A percentile compares a stretch with the other conserved stretches of the same genome.
Evolutionary conservation across 176 grass and related monocot species (phyloP).

Genomic region (Urochloa ruziziensis): DNA sequence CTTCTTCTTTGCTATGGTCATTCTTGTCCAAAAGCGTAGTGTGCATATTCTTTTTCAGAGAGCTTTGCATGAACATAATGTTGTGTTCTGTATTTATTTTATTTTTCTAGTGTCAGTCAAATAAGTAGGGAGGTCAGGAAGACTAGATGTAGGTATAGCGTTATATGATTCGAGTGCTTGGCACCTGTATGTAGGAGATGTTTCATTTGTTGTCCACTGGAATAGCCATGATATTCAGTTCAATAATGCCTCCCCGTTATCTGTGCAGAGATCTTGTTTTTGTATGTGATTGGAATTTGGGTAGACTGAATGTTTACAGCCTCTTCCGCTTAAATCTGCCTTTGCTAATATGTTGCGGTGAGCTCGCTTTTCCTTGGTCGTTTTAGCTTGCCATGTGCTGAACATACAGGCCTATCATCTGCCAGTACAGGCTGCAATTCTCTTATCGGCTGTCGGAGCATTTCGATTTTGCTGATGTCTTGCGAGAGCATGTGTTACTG

Average conservation of each 20-base stretch:
- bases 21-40: not conserved
- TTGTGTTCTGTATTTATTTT: constrained; percentile 2
- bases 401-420: not conserved
- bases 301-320: not conserved
- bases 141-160: constrained; percentile 7
- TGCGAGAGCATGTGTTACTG: too few species aligned
- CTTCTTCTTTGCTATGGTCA: not conserved
- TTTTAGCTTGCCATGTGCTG: too few species aligned
- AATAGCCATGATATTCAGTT: not conserved
- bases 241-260: not conserved
- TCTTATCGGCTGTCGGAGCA: too few species aligned
- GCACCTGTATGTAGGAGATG: not conserved
- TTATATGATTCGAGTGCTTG: not conserved
- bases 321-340: not conserved
- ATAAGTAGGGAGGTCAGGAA: not conserved
- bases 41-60: constrained; percentile 24
- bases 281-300: not conserved
- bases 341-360: not conserved
- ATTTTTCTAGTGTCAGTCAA: not conserved
- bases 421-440: too few species aligned
- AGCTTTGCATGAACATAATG: not conserved
- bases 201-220: not conserved
- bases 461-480: too few species aligned
- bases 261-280: constrained; percentile 2
- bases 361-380: too few species aligned